Evolutionary conservation across 2,329 filamentous ascomycete genomes (phyloP).

Genomic region (Polychaeton citri): DNA sequence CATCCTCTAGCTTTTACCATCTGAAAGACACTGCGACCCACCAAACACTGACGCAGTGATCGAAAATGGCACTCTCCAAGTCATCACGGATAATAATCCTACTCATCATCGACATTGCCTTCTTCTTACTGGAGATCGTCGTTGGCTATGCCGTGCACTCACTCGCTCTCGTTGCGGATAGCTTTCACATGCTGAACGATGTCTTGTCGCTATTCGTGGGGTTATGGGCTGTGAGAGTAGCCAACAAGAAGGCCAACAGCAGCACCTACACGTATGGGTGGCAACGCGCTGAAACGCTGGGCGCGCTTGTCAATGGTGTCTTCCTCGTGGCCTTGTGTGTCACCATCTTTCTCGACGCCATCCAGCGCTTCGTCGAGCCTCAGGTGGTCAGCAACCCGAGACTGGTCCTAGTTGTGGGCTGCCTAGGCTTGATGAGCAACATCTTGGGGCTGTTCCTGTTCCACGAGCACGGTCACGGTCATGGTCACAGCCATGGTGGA

Average conservation of each 20-base stretch:
- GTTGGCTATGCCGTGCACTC: constrained; percentile 81
- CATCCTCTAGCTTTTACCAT: no score
- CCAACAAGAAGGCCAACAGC: constrained; percentile 63
- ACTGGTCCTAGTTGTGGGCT: constrained; percentile 82
- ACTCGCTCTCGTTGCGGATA: constrained; percentile 85
- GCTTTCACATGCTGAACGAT: constrained; percentile 99
- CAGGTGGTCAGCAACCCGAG: constrained; percentile 75
- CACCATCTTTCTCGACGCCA: constrained; percentile 89
- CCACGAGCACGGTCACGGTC: constrained; percentile 85
- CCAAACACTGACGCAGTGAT: no score
- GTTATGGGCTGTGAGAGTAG: constrained; percentile 86
- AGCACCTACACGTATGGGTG: constrained; percentile 95
- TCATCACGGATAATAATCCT: constrained; percentile 84
- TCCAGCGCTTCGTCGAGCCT: constrained; percentile 83
- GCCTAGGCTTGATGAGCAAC: constrained; percentile 74
- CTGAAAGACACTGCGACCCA: no score
- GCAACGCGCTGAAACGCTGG: constrained; percentile 92
- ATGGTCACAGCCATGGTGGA: constrained; percentile 38
- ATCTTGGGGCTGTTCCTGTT: constrained; percentile 80
- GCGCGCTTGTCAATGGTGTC: constrained; percentile 91
- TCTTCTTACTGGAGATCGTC: constrained; percentile 81
- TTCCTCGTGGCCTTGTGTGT: constrained; percentile 94
- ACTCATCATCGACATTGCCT: constrained; percentile 75
- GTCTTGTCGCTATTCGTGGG: constrained; percentile 88
- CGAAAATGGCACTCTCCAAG: constrained; percentile 75